A percentile compares a stretch with the other conserved stretches of the same genome.
Conservation (phyloP, 257 asterid genomes). For the Thymus quinquecostatus region DNA sequence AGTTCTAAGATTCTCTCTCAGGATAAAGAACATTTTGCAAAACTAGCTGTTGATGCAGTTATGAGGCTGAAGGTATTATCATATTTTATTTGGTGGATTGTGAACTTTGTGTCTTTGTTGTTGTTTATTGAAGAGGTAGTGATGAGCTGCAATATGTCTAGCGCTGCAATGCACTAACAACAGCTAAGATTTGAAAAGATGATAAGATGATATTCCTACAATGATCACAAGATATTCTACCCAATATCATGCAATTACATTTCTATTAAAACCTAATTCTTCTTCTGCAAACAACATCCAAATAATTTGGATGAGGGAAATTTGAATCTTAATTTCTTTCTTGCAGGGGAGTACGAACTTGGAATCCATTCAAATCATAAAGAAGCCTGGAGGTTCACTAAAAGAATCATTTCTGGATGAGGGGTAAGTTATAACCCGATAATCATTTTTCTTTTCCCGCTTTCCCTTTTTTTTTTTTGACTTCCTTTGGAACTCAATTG, state of each 20-base stretch:
- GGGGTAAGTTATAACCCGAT: not conserved
- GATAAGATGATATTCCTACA: not conserved
- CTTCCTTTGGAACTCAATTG: not conserved
- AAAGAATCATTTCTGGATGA: slow-evolving; percentile 70
- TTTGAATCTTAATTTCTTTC: not conserved
- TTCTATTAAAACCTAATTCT: not conserved
- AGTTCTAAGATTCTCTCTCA: slow-evolving; percentile 93
- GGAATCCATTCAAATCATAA: slow-evolving; percentile 90
- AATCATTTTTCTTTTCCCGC: not conserved
- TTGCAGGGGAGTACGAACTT: slow-evolving; percentile 89
- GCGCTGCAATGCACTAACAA: not conserved
- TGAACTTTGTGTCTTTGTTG: not conserved
- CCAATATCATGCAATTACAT: not conserved
- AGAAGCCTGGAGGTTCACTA: slow-evolving; percentile 91
- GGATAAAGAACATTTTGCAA: slow-evolving; percentile 88
- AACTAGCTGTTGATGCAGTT: slow-evolving; percentile 90
- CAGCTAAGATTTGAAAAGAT: not conserved
- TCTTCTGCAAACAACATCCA: slow-evolving; percentile 2
- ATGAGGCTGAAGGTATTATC: slow-evolving; percentile 78
- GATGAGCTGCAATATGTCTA: not conserved
- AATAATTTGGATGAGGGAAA: not conserved
- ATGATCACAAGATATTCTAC: not conserved
- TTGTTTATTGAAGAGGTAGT: not conserved
- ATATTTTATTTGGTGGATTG: slow-evolving; percentile 16
- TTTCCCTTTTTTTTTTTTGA: not conserved